Conservation (phyloP, 345 rosid genomes). For the Psidium guajava region DNA sequence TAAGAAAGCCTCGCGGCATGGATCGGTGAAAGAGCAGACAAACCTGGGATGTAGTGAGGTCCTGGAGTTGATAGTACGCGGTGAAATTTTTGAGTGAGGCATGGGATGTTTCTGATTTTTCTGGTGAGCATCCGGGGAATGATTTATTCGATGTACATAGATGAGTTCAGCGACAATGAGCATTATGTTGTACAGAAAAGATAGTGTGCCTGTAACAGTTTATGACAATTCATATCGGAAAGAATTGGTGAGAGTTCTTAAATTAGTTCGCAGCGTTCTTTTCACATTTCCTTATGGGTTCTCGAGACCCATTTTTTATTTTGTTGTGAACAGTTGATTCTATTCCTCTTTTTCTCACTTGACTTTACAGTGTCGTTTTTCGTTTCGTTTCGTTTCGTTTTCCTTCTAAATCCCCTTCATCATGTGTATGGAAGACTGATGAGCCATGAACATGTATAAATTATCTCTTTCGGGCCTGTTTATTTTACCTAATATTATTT, state of each 20-base stretch:
- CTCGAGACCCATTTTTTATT: not conserved
- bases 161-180: not conserved
- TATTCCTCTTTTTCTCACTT: not conserved
- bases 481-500: not conserved
- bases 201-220: not conserved
- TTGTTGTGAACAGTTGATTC: not conserved
- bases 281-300: not conserved
- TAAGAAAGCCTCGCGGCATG: not conserved
- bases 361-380: not conserved
- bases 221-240: not conserved
- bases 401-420: not conserved
- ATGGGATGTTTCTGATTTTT: conserved; percentile 6
- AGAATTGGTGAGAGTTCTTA: not conserved
- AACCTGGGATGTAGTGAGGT: not conserved
- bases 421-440: not conserved
- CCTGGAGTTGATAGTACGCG: not conserved
- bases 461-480: not conserved
- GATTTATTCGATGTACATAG: conserved; percentile 4
- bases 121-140: conserved; percentile 4
- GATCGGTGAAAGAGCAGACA: not conserved
- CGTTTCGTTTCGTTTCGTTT: not conserved
- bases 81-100: not conserved
- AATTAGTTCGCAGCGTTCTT: not conserved
- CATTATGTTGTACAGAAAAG: not conserved
- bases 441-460: not conserved